Base-by-base conservation (phyloP, 257 asterid species). In the Nicotiana obtusifolia region DNA sequence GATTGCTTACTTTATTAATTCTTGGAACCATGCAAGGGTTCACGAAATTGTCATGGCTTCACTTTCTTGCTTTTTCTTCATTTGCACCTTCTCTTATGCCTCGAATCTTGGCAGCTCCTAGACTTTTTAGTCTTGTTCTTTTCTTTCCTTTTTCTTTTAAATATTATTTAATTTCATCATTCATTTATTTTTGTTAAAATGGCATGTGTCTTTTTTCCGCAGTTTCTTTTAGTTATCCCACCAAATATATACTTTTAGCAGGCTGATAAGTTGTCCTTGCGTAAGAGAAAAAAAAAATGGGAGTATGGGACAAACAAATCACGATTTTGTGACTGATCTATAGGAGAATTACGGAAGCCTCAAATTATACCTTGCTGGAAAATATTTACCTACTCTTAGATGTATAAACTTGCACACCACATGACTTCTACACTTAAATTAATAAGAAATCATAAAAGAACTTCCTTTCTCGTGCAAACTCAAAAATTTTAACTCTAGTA, bases 41-140 rank as follows among this genome's bases (percentile, higher is more conserved):
- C 80, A 75, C 62, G 62, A 75, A 49, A 75, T 75, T 24, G 44
- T 14, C 80, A 75, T 15, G 80, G 62, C 80, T 8, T 75, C 22
- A 49, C 62, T 49, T 47, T 22, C 41, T 73, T 75, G 41, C 80
- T 75, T 52, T 49, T 49, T 73, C 59, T 73, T 22, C 60, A 73
- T 15, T 73, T 7, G 0, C 62, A 73, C 37, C 62, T 49, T 49
- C 61, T 75, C n/a, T 49, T 8, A 73, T 49, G 79, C 26, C 78
- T 44, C 5, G 20, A 71, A 71, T 71, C 15, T 71, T 71, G 60
- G 49, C 49, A 0, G 49, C 49, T 41, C 49, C 49, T 41, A 41
- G 61, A 49, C 57, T 47, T 75, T 47, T 52, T 52, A 13, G 57
- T 52, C 41, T 73, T 56, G 56, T 57, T 7, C 64, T 19, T 75